Evolutionary conservation across 2,329 filamentous ascomycete genomes (phyloP).

Genomic region (Verticillium longisporum): DNA sequence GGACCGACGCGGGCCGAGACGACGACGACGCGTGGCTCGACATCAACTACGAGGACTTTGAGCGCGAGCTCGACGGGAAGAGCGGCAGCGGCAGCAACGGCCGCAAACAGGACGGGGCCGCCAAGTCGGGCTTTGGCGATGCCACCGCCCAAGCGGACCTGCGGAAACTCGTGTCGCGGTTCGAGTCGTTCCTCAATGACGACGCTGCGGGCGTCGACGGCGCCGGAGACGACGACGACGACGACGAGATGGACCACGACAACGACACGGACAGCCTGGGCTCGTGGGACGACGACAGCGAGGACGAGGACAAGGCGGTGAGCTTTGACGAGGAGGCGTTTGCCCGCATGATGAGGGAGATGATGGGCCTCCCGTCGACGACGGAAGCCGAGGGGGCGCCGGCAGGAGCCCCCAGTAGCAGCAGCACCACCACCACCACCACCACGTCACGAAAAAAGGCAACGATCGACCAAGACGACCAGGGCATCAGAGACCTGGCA

Average conservation of each 20-base stretch:
- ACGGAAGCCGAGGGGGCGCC: conserved; percentile 1
- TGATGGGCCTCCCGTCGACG: conserved; percentile 62
- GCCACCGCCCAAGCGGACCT: conserved; percentile 65
- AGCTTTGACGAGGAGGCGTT: conserved; percentile 84
- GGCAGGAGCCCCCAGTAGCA: too few relatives aligned
- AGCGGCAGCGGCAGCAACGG: conserved; percentile 3
- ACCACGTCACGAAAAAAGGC: background rate
- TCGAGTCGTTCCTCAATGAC: conserved; percentile 86
- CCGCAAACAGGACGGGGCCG: conserved; percentile 22
- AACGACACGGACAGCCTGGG: conserved; percentile 32
- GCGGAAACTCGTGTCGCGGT: conserved; percentile 86
- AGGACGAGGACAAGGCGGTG: conserved; percentile 66
- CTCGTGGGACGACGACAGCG: conserved; percentile 44
- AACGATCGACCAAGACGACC: conserved; percentile 42
- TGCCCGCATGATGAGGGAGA: conserved; percentile 79
- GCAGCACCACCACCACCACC: too few relatives aligned
- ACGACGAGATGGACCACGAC: conserved; percentile 63
- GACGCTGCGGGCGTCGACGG: conserved; percentile 76
- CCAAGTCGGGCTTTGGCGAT: conserved; percentile 54
- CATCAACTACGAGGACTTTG: conserved; percentile 85
- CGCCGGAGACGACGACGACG: conserved; percentile 42
- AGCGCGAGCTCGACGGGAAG: conserved; percentile 62
- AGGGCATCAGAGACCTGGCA: conserved; percentile 59
- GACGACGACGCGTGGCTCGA: conserved; percentile 90
- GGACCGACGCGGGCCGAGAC: conserved; percentile 55